These are phyloP conservation scores for Hypoxylon rubiginosum DNA, from an alignment of 2,329 filamentous ascomycete species.

Conservation along the genomic window DNA sequence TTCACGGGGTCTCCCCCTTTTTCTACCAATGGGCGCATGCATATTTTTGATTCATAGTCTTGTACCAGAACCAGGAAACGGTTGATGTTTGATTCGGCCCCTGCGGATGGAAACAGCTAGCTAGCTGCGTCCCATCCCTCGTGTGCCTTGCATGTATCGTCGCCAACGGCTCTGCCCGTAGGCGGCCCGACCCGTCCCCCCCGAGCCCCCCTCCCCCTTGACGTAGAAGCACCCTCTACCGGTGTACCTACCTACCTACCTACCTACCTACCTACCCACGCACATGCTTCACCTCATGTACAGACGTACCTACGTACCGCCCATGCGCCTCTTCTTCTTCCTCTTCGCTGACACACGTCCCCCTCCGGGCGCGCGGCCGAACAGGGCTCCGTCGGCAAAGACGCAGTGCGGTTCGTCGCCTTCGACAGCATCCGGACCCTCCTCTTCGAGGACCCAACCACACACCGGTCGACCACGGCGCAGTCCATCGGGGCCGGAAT, in stretches of 20 bases:
- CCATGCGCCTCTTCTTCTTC: no score
- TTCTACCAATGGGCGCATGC: conserved; percentile 17
- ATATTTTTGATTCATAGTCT: conserved; percentile 9
- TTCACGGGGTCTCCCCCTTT: conserved; percentile 8
- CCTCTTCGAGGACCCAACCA: conserved; percentile 63
- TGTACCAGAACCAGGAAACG: conserved; percentile 1
- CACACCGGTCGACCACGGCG: conserved; percentile 66
- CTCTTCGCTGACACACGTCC: not conserved
- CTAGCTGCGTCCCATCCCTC: conserved; percentile 8
- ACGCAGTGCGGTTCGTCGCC: conserved; percentile 72
- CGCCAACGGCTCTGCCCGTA: conserved; percentile 15
- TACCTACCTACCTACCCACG: not conserved
- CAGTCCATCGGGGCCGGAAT: conserved; percentile 71
- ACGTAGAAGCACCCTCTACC: not conserved
- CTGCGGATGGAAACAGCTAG: conserved; percentile 1
- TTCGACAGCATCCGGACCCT: conserved; percentile 74
- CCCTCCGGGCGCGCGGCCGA: not conserved
- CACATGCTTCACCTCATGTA: not conserved
- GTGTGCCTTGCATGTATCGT: conserved; percentile 32
- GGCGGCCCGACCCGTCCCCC: conserved; percentile 3
- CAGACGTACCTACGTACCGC: not conserved
- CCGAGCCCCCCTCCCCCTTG: not conserved
- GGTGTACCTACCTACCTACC: no score
- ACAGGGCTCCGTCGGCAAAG: conserved; percentile 70
- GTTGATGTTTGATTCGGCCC: conserved; percentile 14